Percentiles rank a stretch among this genome's conserved stretches.
Conservation (phyloP, 176 grass and related monocot genomes). For the Ampelocalamus luodianensis region DNA sequence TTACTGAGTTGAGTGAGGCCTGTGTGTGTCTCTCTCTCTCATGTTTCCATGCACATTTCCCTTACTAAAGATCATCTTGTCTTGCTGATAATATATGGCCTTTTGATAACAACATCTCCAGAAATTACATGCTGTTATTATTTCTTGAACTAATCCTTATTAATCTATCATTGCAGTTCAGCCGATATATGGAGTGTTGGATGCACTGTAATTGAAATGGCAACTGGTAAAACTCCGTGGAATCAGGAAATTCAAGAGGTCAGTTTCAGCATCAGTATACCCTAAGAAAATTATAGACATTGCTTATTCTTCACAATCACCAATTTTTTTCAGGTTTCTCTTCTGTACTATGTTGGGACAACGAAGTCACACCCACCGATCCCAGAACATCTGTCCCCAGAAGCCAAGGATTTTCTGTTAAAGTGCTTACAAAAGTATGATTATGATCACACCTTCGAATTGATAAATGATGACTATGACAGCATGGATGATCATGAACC, state of each 20-base stretch:
- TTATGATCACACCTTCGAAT: conserved; percentile 30
- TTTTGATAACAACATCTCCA: conserved; percentile 9
- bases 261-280: neutral
- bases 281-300: neutral
- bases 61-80: neutral
- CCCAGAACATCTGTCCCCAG: conserved; percentile 86
- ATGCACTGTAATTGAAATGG: conserved; percentile 98
- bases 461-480: conserved; percentile 11
- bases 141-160: conserved; percentile 29
- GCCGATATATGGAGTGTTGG: conserved; percentile 98
- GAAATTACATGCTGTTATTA: neutral
- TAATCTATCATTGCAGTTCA: conserved; percentile 52
- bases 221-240: conserved; percentile 89
- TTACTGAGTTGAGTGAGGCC: neutral
- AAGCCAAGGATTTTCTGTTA: conserved; percentile 88
- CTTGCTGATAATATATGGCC: neutral
- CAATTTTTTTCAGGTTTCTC: conserved; percentile 69
- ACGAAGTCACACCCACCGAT: conserved; percentile 97
- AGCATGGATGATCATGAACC: conserved; percentile 13
- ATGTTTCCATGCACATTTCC: neutral
- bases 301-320: conserved; percentile 16
- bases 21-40: neutral
- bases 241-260: conserved; percentile 90
- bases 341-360: conserved; percentile 87
- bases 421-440: conserved; percentile 95